These are phyloP conservation scores for Jacaranda copaia DNA, from an alignment of 257 asterid species.

Conservation along the genomic window DNA sequence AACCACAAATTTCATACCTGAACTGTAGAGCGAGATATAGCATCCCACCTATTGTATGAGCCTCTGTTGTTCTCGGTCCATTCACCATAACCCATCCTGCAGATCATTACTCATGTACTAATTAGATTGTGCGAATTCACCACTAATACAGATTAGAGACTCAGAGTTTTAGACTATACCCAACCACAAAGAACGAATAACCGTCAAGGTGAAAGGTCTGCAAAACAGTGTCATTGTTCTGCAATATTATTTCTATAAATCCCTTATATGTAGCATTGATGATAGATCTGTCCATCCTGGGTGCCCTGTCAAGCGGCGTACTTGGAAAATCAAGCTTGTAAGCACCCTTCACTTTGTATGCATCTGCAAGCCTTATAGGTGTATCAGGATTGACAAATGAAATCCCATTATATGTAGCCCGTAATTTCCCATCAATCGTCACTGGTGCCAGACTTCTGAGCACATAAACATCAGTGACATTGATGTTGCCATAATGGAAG, in stretches of 20 bases:
- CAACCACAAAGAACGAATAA: constrained; percentile 84
- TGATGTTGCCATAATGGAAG: constrained; percentile 73
- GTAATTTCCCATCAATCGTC: constrained; percentile 59
- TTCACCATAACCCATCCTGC: constrained; percentile 82
- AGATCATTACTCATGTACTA: constrained; percentile 2
- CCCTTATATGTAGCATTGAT: constrained; percentile 85
- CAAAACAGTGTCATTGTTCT: constrained; percentile 73
- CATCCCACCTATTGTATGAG: constrained; percentile 86
- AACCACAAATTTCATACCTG: constrained; percentile 55
- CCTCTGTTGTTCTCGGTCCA: constrained; percentile 86
- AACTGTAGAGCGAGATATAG: constrained; percentile 76
- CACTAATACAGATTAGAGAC: constrained; percentile 32
- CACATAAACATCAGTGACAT: constrained; percentile 65
- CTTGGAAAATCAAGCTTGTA: constrained; percentile 91
- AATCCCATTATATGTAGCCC: constrained; percentile 73
- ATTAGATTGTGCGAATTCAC: constrained; percentile 48
- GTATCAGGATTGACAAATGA: constrained; percentile 72
- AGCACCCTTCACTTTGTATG: constrained; percentile 55
- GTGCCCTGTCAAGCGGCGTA: constrained; percentile 57
- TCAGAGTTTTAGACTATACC: constrained; percentile 50
- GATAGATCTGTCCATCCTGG: constrained; percentile 61
- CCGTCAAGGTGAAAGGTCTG: constrained; percentile 92
- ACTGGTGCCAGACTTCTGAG: constrained; percentile 56
- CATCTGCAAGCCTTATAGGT: constrained; percentile 80
- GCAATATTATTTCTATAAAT: constrained; percentile 69